phyloP scores from a whole-genome alignment of 1,139 yeast genomes.

The Meyerozyma athensensis region DNA sequence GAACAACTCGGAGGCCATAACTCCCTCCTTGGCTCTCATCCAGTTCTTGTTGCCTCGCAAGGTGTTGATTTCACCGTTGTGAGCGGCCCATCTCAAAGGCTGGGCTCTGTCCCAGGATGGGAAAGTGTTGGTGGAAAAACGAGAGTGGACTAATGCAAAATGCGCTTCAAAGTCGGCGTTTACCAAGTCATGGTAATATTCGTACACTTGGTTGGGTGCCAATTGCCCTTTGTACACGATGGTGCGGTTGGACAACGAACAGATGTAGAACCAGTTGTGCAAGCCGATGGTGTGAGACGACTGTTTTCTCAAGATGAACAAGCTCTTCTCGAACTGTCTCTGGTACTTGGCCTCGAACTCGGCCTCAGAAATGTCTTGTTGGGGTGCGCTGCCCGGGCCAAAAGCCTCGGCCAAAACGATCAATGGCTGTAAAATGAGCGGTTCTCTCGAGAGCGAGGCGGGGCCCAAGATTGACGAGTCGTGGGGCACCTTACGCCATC shows the following conservation, averaged over 20 bases:
- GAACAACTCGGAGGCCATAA: conserved; percentile 80
- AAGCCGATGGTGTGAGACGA: conserved; percentile 87
- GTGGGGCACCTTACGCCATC: conserved; percentile 96
- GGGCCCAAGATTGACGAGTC: conserved; percentile 93
- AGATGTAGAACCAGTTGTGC: conserved; percentile 96
- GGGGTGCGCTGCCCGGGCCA: conserved; percentile 29
- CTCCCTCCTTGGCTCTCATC: conserved; percentile 99
- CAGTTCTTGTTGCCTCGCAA: conserved; percentile 96
- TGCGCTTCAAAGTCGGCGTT: conserved; percentile 94
- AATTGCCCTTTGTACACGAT: conserved; percentile 97
- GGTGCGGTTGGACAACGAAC: conserved; percentile 83
- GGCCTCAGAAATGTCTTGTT: conserved; percentile 36
- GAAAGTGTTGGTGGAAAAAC: conserved; percentile 97
- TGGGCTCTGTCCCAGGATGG: conserved; percentile 99
- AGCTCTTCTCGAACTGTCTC: conserved; percentile 72
- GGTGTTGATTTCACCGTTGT: conserved; percentile 97
- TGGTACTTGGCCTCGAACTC: conserved; percentile 56
- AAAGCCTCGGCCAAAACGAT: conserved; percentile 63
- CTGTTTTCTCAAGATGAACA: conserved; percentile 84
- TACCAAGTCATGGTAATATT: conserved; percentile 87
- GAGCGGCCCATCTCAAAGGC: conserved; percentile 96
- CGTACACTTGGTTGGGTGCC: conserved; percentile 93
- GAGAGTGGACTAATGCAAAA: conserved; percentile 92
- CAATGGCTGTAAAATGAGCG: conserved; percentile 83
- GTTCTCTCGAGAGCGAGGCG: conserved; percentile 92